A percentile compares a stretch with the other conserved stretches of the same genome.
Conservation (phyloP, 352 stramenopile species). For the Phytophthora agathidicida region DNA sequence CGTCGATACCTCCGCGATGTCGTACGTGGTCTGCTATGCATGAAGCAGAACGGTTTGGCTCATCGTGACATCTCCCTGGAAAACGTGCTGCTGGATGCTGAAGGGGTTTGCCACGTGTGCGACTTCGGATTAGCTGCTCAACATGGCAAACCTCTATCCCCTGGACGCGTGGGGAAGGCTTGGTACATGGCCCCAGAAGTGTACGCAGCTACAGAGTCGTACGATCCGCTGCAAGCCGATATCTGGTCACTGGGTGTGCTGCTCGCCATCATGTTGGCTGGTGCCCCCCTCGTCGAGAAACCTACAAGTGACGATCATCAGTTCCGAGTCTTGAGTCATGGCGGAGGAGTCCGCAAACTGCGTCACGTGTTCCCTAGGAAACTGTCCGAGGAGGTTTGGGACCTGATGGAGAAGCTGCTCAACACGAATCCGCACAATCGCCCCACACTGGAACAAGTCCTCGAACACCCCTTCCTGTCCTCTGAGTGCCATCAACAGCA, state of each 20-base stretch:
- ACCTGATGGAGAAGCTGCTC: slow-evolving; percentile 39
- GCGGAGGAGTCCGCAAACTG: slow-evolving; percentile 49
- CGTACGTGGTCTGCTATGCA: slow-evolving; percentile 34
- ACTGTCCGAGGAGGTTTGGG: slow-evolving; percentile 26
- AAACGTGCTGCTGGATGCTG: slow-evolving; percentile 55
- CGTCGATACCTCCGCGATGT: slow-evolving; percentile 49
- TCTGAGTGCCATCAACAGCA: background rate
- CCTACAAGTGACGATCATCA: slow-evolving; percentile 38
- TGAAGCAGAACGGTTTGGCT: slow-evolving; percentile 54
- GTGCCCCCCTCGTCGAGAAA: slow-evolving; percentile 52
- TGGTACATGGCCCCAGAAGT: slow-evolving; percentile 80
- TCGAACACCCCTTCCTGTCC: slow-evolving; percentile 40
- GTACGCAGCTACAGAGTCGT: slow-evolving; percentile 42
- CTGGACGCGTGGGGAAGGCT: slow-evolving; percentile 57
- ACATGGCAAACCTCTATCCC: slow-evolving; percentile 26
- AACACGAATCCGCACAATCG: slow-evolving; percentile 34
- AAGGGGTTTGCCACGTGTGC: slow-evolving; percentile 49
- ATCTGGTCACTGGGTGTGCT: slow-evolving; percentile 70
- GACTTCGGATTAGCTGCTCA: slow-evolving; percentile 58
- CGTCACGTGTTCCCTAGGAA: slow-evolving; percentile 45
- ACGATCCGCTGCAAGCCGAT: slow-evolving; percentile 54
- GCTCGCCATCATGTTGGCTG: slow-evolving; percentile 67
- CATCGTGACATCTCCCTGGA: slow-evolving; percentile 72
- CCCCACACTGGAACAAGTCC: slow-evolving; percentile 48
- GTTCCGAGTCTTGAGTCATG: slow-evolving; percentile 43